Conservation (phyloP, 257 asterid genomes). For the Osmanthus fragrans region DNA sequence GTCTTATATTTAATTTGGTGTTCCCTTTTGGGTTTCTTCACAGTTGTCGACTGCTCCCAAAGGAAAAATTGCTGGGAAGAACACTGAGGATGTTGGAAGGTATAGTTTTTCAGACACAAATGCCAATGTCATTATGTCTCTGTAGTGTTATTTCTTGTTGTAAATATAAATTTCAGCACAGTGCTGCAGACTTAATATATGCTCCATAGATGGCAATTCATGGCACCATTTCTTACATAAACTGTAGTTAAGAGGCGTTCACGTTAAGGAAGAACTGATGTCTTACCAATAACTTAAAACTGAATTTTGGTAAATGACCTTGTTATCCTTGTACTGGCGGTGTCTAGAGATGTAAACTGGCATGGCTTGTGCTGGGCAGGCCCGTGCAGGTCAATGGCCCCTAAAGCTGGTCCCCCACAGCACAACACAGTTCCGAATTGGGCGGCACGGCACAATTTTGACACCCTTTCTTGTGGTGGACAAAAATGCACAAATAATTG, state of each 20-base stretch:
- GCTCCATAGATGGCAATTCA: not conserved
- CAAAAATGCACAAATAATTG: not conserved
- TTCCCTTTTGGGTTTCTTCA: constrained; percentile 14
- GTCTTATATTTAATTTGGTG: constrained; percentile 12
- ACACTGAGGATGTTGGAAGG: constrained; percentile 68
- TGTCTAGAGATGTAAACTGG: not conserved
- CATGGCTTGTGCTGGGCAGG: not conserved
- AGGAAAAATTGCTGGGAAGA: constrained; percentile 80
- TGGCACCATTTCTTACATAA: not conserved
- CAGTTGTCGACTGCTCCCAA: constrained; percentile 94
- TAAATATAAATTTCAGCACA: not conserved
- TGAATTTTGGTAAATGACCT: not conserved
- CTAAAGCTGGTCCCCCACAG: not conserved
- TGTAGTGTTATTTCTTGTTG: not conserved
- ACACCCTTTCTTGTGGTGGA: not conserved
- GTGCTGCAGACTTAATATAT: not conserved
- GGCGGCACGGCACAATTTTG: not conserved
- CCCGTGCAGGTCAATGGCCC: not conserved
- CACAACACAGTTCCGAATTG: not conserved
- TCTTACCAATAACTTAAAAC: not conserved
- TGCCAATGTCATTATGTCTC: not conserved
- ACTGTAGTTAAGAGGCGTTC: not conserved
- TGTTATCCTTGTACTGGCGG: not conserved
- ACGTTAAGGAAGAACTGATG: not conserved
- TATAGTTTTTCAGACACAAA: constrained; percentile 19